Evolutionary conservation across 2,329 filamentous ascomycete species (phyloP), one percentile per base, ranked within the genome.

Genomic region (Ilyonectria sp.): DNA sequence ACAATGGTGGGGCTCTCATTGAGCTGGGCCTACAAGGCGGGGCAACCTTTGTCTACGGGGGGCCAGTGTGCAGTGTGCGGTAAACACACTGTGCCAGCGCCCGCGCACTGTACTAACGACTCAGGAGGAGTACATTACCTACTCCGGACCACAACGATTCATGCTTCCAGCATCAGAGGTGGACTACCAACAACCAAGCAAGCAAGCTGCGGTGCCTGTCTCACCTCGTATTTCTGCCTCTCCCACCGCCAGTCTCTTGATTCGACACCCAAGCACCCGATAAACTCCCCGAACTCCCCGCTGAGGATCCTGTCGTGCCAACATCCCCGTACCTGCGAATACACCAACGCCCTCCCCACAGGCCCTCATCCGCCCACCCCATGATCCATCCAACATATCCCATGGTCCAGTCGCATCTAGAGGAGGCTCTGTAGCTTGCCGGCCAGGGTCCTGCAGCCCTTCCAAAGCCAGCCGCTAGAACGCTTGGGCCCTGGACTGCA

Each of bases 281-380:
- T 40, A 17, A 49, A 66, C 58, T 66, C 63, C 63, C 63, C 63
- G 63, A 61, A 58, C 58, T 54, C 63, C 63, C 63, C 63, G 63
- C 50, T 37, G 29, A 40, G 62, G n/a, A 21, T 37, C 50, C 31
- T 55, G 37, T 44, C 26, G 15, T 50, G 17, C 55, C 26, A 15
- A 6, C 19, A 31, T 26, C 13, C 19, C 29, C 37, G 31, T 56
- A 19, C 37, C 31, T 44, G 31, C 37, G 49, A 44, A 26, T 33
- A n/a, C 31, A 26, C 56, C 21, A 47, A 59, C 55, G 33, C 29
- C 55, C 35, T 49, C 55, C 11, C 21, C 54, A 44, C 40, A n/a
- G n/a, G 8, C 23, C 29, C 29, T 47, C 43, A 44, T 49, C 55
- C 55, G 21, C 44, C 55, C 55, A 59, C 44, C 44, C 56, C 56